A percentile compares a stretch with the other conserved stretches of the same genome.
Conservation (phyloP, 148 eudicot genomes). For the Diospyros lotus region DNA sequence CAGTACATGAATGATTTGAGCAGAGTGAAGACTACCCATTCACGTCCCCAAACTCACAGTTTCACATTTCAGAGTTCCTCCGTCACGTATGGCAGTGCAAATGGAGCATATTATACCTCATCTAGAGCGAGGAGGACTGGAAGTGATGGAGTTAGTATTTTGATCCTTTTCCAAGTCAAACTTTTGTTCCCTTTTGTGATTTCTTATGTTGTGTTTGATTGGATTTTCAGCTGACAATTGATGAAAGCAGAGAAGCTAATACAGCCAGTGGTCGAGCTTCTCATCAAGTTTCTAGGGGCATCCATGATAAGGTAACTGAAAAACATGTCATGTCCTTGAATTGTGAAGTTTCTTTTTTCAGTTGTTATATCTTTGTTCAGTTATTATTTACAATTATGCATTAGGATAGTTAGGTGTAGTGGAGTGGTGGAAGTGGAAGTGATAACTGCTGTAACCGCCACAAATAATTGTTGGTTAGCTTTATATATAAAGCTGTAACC, state of each 20-base stretch:
- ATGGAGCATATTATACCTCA: constrained; percentile 72
- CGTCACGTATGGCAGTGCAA: constrained; percentile 79
- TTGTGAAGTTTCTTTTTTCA: too few relatives aligned
- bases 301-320: constrained; percentile 62
- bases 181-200: neutral
- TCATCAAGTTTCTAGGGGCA: constrained; percentile 78
- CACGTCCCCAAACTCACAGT: constrained; percentile 53
- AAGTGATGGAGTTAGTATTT: constrained; percentile 75
- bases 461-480: too few relatives aligned
- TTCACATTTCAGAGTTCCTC: constrained; percentile 74
- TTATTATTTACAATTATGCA: too few relatives aligned
- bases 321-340: too few relatives aligned
- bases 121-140: constrained; percentile 66
- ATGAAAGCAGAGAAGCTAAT: constrained; percentile 91
- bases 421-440: too few relatives aligned
- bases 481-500: too few relatives aligned
- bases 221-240: constrained; percentile 53
- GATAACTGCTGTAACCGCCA: too few relatives aligned
- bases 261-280: constrained; percentile 69
- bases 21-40: constrained; percentile 27
- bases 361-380: too few relatives aligned
- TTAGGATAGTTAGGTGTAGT: too few relatives aligned
- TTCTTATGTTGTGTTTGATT: constrained; percentile 8
- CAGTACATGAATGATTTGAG: constrained; percentile 35
- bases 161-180: neutral